These are phyloP conservation scores for Kluyveromyces wickerhamii DNA, from an alignment of 805 yeast genomes.

Conservation along the genomic window DNA sequence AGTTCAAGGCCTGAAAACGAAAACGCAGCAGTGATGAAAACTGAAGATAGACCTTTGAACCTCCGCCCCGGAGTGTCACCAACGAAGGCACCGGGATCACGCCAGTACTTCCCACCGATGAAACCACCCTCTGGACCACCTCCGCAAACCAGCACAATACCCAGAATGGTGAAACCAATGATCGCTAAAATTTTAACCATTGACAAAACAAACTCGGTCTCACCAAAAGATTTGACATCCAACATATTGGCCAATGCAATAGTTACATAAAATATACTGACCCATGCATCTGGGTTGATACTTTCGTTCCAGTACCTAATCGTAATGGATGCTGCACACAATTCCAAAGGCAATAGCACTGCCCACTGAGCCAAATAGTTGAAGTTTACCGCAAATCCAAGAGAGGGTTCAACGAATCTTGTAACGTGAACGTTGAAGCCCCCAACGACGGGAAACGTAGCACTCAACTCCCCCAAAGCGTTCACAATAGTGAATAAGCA, in stretches of 20 bases:
- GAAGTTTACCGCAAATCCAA: slow-evolving; percentile 47
- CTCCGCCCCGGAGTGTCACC: slow-evolving; percentile 30
- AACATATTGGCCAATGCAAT: slow-evolving; percentile 43
- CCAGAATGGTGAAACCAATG: slow-evolving; percentile 39
- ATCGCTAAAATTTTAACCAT: slow-evolving; percentile 42
- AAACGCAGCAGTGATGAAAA: slow-evolving; percentile 72
- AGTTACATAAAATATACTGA: slow-evolving; percentile 42
- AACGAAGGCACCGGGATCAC: slow-evolving; percentile 52
- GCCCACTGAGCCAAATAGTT: slow-evolving; percentile 51
- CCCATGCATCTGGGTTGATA: slow-evolving; percentile 54
- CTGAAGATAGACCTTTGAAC: slow-evolving; percentile 62
- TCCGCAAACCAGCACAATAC: slow-evolving; percentile 43
- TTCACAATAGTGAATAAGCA: slow-evolving; percentile 53
- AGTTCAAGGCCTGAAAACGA: slow-evolving; percentile 71
- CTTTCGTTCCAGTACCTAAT: slow-evolving; percentile 46
- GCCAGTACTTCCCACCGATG: slow-evolving; percentile 45
- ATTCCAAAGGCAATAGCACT: slow-evolving; percentile 49
- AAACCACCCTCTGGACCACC: slow-evolving; percentile 45
- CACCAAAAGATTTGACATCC: slow-evolving; percentile 50
- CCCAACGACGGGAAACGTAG: slow-evolving; percentile 46
- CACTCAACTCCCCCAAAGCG: slow-evolving; percentile 46
- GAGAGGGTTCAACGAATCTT: slow-evolving; percentile 47
- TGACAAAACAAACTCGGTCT: slow-evolving; percentile 45
- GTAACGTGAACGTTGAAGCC: slow-evolving; percentile 43
- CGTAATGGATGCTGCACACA: slow-evolving; percentile 53